Evolutionary conservation across 352 stramenopile species (phyloP).

Genomic region (Globisporangium radiosum): DNA sequence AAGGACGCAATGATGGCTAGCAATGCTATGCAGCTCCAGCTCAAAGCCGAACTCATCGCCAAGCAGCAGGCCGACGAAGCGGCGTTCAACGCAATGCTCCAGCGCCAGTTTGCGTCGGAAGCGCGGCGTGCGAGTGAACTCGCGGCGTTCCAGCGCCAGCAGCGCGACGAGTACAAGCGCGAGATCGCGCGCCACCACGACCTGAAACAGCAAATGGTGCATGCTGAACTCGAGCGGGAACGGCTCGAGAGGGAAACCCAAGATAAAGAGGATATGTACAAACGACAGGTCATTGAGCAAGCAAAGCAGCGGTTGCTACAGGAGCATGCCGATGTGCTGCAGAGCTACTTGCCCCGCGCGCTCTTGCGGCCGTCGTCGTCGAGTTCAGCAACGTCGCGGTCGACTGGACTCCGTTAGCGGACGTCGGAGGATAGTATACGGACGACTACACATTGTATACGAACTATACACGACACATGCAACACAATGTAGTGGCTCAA

Average conservation of each 20-base stretch:
- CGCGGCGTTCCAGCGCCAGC: constrained; percentile 43
- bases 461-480: too few relatives aligned
- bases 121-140: constrained; percentile 61
- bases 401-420: too few relatives aligned
- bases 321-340: constrained; percentile 78
- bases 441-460: too few relatives aligned
- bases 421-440: too few relatives aligned
- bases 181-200: constrained; percentile 46
- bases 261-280: constrained; percentile 76
- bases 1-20: constrained; percentile 85
- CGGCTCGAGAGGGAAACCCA: constrained; percentile 52
- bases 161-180: constrained; percentile 63
- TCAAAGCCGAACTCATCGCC: constrained; percentile 50
- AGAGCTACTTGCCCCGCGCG: constrained; percentile 62
- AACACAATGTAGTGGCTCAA: too few relatives aligned
- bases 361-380: constrained; percentile 25
- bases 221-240: constrained; percentile 72
- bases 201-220: constrained; percentile 71
- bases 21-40: constrained; percentile 63
- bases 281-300: constrained; percentile 76
- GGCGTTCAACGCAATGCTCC: constrained; percentile 64
- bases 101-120: constrained; percentile 54
- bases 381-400: too few relatives aligned
- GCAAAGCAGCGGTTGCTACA: constrained; percentile 78
- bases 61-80: constrained; percentile 58